Evolutionary conservation across 1,139 yeast species (phyloP), one percentile per base, ranked within the genome.

Genomic region (Suhomyces choctaworum): DNA sequence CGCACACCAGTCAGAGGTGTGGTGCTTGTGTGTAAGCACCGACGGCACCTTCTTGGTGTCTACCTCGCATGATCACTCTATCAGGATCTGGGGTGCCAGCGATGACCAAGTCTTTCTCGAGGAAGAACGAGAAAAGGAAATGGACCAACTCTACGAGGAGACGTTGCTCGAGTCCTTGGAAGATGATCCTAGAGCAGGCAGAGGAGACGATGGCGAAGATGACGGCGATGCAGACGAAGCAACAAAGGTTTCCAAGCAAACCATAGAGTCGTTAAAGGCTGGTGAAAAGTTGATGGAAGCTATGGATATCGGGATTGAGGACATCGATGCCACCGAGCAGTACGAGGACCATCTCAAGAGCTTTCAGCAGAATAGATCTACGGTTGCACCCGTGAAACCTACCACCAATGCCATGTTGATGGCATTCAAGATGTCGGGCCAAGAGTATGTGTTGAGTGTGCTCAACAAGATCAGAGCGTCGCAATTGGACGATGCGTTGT

Each of bases 231-330:
- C 59, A n/a, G 81, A 76, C 35, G 83, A 77, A 27, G 81, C 75
- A 7, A 74, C 77, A 7, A 75, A 76, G 36, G 97, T 89, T 9
- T 76, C 80, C 29, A 82, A 82, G 48, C 96, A 89, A 60, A 89
- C 96, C 0, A 70, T 83, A 56, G 98, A 92, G 53, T 85, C 97
- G 2, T 73, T 92, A 52, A 92, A 92, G 60, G 94, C 97, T 0
- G 97, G 98, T 47, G 99, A 92, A 61, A 82, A 82, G 51, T 65
- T 92, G 33, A 82, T 89, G 76, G 98, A 92, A 55, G 97, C 97
- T 0, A 66, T 92, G 31, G 97, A 92, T 46, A 69, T 90, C 45
- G 95, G 95, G 2, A 64, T 67, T 20, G 79, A 76, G 39, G 97
- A 89, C 49, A 64, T 87, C 27, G 80, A 76, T 27, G 77, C 77